Conservation (phyloP, 352 stramenopile genomes). For the Phytophthora europaea region DNA sequence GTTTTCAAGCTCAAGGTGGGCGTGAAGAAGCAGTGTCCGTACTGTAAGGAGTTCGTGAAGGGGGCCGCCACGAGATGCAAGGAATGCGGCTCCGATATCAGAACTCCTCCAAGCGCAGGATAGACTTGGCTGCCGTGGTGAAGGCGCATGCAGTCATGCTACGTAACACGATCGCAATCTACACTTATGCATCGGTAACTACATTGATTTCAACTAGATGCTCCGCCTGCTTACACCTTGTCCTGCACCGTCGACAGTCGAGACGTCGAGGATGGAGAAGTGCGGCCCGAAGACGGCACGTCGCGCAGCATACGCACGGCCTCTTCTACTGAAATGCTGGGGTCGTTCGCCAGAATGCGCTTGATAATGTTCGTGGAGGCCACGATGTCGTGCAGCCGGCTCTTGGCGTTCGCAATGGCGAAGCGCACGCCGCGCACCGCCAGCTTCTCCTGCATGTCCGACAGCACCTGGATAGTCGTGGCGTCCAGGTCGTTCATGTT, state of each 20-base stretch:
- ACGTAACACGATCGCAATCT: neutral
- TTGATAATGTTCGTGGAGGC: conserved; percentile 62
- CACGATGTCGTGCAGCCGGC: conserved; percentile 51
- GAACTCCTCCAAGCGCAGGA: conserved; percentile 5
- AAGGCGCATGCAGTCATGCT: neutral
- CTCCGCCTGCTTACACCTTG: conserved; percentile 21
- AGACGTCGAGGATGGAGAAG: conserved; percentile 36
- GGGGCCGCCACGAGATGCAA: conserved; percentile 59
- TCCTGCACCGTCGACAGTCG: conserved; percentile 27
- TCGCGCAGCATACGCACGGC: conserved; percentile 41
- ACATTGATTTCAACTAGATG: conserved; percentile 1
- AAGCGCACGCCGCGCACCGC: conserved; percentile 52
- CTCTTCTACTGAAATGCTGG: conserved; percentile 44
- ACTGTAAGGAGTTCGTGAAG: conserved; percentile 79
- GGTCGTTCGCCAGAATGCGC: conserved; percentile 44
- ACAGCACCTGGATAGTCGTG: conserved; percentile 73
- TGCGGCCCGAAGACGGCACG: conserved; percentile 19
- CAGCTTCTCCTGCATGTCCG: conserved; percentile 69
- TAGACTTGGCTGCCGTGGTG: neutral
- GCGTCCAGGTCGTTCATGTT: conserved; percentile 74
- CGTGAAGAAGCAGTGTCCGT: conserved; percentile 72
- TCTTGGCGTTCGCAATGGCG: conserved; percentile 59
- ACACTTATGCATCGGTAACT: neutral
- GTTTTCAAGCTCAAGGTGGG: conserved; percentile 73
- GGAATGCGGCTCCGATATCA: conserved; percentile 43